Percentiles rank a stretch among this genome's conserved stretches.
Evolutionary conservation across 345 rosid species (phyloP).

Genomic region (Syzygium oleosum): DNA sequence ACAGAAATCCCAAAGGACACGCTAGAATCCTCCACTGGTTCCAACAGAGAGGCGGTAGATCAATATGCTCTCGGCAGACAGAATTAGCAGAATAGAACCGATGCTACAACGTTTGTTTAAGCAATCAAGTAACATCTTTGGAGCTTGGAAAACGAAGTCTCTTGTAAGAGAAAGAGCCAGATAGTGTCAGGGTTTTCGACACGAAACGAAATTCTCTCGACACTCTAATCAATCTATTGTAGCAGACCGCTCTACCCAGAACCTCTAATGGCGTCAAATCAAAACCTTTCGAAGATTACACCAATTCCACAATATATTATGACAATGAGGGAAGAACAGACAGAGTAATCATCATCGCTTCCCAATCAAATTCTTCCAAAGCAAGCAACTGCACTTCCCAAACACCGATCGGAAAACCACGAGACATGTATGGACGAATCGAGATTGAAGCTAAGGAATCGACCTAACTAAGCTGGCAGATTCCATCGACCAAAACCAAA

Average conservation of each 20-base stretch:
- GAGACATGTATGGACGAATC: neutral
- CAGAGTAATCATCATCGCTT: neutral
- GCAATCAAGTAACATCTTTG: neutral
- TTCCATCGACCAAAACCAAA: neutral
- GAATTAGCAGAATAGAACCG: neutral
- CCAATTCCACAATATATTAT: neutral
- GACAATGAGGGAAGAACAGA: neutral
- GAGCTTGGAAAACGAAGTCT: neutral
- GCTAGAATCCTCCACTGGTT: neutral
- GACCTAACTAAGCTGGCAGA: neutral
- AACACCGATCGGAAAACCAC: neutral
- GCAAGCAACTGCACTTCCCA: neutral
- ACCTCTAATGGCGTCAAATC: neutral
- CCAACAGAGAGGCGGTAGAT: neutral
- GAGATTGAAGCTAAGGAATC: too few relatives aligned
- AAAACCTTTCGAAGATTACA: neutral
- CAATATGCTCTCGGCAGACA: neutral
- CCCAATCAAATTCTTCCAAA: neutral
- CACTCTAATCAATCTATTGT: neutral
- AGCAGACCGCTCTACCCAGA: neutral
- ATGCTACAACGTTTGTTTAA: neutral
- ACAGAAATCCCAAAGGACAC: neutral
- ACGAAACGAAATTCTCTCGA: neutral
- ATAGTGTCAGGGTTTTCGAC: neutral
- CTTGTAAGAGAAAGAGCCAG: neutral